Evolutionary conservation across 164 flowering plant genomes (phyloP).

Genomic region (Liriodendron chinense): DNA sequence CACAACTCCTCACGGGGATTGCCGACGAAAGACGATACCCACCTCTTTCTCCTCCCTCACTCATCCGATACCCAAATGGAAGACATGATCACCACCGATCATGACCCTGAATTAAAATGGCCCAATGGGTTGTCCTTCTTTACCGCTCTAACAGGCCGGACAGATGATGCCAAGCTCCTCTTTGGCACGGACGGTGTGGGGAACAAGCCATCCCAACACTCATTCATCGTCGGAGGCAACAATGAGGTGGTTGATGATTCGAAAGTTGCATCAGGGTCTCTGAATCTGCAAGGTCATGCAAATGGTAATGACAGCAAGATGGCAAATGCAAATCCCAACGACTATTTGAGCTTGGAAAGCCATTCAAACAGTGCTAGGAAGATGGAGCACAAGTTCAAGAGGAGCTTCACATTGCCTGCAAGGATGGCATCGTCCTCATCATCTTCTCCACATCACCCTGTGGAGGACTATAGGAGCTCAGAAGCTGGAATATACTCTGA

Average conservation of each 20-base stretch:
- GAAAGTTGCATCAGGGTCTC: background rate
- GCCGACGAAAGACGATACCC: conserved; percentile 68
- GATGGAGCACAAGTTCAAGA: conserved; percentile 75
- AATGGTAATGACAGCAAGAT: conserved; percentile 7
- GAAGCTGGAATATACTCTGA: conserved; percentile 75
- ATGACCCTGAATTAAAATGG: conserved; percentile 89
- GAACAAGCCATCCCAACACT: conserved; percentile 10
- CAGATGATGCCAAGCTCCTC: conserved; percentile 23
- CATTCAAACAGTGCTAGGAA: conserved; percentile 43
- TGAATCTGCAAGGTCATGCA: conserved; percentile 2
- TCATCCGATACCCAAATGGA: conserved; percentile 59
- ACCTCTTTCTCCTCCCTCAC: conserved; percentile 76
- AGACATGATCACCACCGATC: conserved; percentile 69
- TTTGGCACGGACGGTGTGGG: conserved; percentile 14
- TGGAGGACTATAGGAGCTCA: conserved; percentile 30
- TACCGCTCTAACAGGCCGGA: conserved; percentile 19
- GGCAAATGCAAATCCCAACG: conserved; percentile 46
- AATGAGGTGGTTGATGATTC: conserved; percentile 6
- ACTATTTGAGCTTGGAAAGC: conserved; percentile 77
- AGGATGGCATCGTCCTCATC: conserved; percentile 57
- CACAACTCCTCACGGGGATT: conserved; percentile 11
- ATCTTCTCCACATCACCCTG: conserved; percentile 53
- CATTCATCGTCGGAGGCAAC: conserved; percentile 6
- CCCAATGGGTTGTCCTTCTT: conserved; percentile 83
- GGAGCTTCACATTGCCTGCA: conserved; percentile 85